Percentiles rank a stretch among this genome's conserved stretches.
Evolutionary conservation across 1,139 yeast genomes (phyloP).

Genomic region (Wickerhamiella infanticola): DNA sequence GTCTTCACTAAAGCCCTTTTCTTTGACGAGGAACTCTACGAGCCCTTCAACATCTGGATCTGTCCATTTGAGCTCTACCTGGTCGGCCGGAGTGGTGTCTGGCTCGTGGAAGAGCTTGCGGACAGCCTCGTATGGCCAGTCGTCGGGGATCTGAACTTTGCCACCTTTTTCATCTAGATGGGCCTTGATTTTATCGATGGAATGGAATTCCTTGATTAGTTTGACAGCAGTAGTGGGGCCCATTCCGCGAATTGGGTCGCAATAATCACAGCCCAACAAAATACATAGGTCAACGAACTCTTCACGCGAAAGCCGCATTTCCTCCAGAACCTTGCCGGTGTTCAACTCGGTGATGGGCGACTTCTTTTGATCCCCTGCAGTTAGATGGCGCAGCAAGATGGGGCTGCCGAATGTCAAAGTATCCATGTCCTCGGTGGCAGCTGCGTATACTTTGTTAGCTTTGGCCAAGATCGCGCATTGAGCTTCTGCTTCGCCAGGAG

Average conservation of each 20-base stretch:
- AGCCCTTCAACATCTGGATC: constrained; percentile 69
- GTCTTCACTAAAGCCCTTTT: constrained; percentile 84
- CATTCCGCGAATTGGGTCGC: constrained; percentile 86
- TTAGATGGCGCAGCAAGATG: constrained; percentile 65
- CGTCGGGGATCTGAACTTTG: constrained; percentile 76
- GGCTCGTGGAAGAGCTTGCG: constrained; percentile 70
- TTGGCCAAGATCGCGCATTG: constrained; percentile 91
- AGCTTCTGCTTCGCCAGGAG: constrained; percentile 98
- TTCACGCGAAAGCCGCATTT: constrained; percentile 51
- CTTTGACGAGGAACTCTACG: constrained; percentile 51
- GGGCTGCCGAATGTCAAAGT: constrained; percentile 88
- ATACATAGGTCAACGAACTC: constrained; percentile 88
- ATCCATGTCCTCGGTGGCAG: constrained; percentile 99
- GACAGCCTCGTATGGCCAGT: constrained; percentile 89
- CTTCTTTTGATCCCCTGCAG: constrained; percentile 87
- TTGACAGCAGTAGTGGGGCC: constrained; percentile 93
- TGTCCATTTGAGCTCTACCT: constrained; percentile 44
- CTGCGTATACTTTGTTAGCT: constrained; percentile 76
- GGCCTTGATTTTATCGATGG: constrained; percentile 62
- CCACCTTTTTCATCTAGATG: constrained; percentile 46
- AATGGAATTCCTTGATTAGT: constrained; percentile 70
- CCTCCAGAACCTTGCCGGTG: constrained; percentile 53
- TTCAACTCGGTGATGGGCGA: constrained; percentile 81
- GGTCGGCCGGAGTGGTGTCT: constrained; percentile 46
- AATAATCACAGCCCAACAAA: constrained; percentile 88